Evolutionary conservation across 2,329 filamentous ascomycete genomes (phyloP), one percentile per base, ranked within the genome.

Genomic region (Trichophyton verrucosum): DNA sequence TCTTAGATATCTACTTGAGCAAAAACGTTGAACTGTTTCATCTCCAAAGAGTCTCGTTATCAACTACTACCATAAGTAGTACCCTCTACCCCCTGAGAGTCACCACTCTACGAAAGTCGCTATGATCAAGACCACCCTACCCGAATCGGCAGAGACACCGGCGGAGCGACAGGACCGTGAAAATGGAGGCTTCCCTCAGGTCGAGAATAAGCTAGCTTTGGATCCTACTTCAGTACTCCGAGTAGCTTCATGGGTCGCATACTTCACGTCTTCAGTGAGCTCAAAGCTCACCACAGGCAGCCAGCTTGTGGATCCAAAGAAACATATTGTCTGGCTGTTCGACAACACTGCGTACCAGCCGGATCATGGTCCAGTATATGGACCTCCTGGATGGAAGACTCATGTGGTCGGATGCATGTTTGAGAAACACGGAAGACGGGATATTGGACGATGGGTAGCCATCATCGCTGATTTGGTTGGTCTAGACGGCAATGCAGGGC

Each of bases 381-480:
- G 24, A 58, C 65, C 51, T 71, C 74, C 77, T 53, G 68, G 62
- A 67, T 96, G 91, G 90, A 80, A 88, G 68, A 87, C 87, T 27
- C 89, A 96, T 70, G 91, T 91, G 64, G 85, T 95, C 0, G 84
- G 87, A 1, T 89, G 88, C 51, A 88, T 90, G 61, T 95, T 96
- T 67, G 83, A 87, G 64, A 84, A 85, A 68, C 78, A 88, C 66
- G 83, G 85, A 3, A 86, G 87, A 46, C 81, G 82, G 63, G 81
- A 84, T 63, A 74, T 91, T 1, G 81, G 86, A 47, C 82, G 86
- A 42, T 79, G 86, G 3, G 87, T 92, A 13, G 82, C 82, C n/a
- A 78, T 81, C 63, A 80, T 96, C 61, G 85, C 86, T 15, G 82
- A 86, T 64, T 81, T 84, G 65, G 74, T 94, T 40, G 86, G 87